Evolutionary conservation across 352 stramenopile genomes (phyloP), one percentile per base, ranked within the genome.

Genomic region (Aphanomyces astaci): DNA sequence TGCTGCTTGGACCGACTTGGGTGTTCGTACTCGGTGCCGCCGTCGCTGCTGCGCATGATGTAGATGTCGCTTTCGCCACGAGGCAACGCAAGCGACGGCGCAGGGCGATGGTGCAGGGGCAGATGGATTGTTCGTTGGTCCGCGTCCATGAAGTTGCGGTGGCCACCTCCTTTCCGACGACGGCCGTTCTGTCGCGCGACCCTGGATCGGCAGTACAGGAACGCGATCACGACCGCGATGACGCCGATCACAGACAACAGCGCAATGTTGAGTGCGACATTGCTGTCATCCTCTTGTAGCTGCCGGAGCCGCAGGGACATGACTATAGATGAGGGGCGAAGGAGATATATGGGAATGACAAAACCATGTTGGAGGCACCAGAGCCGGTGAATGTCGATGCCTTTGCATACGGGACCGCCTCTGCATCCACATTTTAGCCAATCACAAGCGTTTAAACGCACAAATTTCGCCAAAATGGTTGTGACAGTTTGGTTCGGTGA

Each of bases 1-100:
- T n/a, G n/a, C n/a, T 15, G 40, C 40, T 55, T 55, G 48, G 48
- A 30, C 10, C 27, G n/a, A 30, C 48, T 55, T 55, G 7, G n/a
- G 48, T 11, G 36, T 43, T 43, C 36, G 36, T 55, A 30, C 13
- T 55, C 48, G n/a, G 48, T 55, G n/a, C 27, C 48, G 30, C 30
- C 51, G 24, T 30, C 15, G 51, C 51, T 59, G 19, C 51, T 28
- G 22, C 48, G 48, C 51, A 59, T 59, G 30, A 59, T 59, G 30
- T 59, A 59, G 33, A 59, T 59, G 30, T 59, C 51, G 51, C 51
- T 59, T 39, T 59, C 51, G 27, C 51, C 25, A 32, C 30, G 25
- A 22, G 19, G 25, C 51, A 22, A 5, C 7, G 30, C 19, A 19
- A 32, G 13, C 0, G 25, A 39, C 11, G 15, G 25, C 19, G 51